Percentiles rank a stretch among this genome's conserved stretches.
phyloP scores from a whole-genome alignment of 345 rosid genomes.

The Toxicodendron radicans region DNA sequence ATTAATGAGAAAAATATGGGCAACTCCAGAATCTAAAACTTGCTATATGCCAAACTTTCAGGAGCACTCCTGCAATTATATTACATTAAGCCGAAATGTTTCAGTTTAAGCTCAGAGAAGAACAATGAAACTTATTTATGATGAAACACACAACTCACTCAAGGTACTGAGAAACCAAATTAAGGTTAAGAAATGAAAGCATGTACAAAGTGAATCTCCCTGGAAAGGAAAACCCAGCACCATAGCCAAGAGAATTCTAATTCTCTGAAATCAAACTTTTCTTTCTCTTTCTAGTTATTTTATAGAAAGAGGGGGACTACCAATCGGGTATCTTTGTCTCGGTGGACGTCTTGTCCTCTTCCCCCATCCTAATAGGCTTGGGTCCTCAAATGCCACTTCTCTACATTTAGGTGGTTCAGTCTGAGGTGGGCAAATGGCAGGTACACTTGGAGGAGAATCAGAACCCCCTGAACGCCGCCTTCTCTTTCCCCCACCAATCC shows the following conservation, averaged over 20 bases:
- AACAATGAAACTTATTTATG: slow-evolving; percentile 20
- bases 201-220: slow-evolving; percentile 15
- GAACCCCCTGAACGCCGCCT: slow-evolving; percentile 33
- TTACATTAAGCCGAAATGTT: not conserved
- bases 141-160: slow-evolving; percentile 24
- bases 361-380: slow-evolving; percentile 72
- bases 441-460: slow-evolving; percentile 18
- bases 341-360: slow-evolving; percentile 80
- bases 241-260: slow-evolving; percentile 2
- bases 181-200: slow-evolving; percentile 4
- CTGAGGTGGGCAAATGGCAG: slow-evolving; percentile 9
- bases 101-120: not conserved
- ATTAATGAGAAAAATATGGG: not conserved
- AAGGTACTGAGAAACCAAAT: slow-evolving; percentile 4
- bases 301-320: slow-evolving; percentile 27
- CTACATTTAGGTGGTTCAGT: slow-evolving; percentile 34
- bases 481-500: slow-evolving; percentile 44
- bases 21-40: not conserved
- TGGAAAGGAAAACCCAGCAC: not conserved
- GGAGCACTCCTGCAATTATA: not conserved
- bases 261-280: slow-evolving; percentile 1
- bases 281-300: slow-evolving; percentile 7
- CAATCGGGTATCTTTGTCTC: slow-evolving; percentile 50
- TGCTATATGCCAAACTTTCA: slow-evolving; percentile 4
- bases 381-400: slow-evolving; percentile 45